A percentile compares a stretch with the other conserved stretches of the same genome.
Evolutionary conservation across 208 protist genomes (phyloP).

Genomic region (Wallacemonas collosoma): DNA sequence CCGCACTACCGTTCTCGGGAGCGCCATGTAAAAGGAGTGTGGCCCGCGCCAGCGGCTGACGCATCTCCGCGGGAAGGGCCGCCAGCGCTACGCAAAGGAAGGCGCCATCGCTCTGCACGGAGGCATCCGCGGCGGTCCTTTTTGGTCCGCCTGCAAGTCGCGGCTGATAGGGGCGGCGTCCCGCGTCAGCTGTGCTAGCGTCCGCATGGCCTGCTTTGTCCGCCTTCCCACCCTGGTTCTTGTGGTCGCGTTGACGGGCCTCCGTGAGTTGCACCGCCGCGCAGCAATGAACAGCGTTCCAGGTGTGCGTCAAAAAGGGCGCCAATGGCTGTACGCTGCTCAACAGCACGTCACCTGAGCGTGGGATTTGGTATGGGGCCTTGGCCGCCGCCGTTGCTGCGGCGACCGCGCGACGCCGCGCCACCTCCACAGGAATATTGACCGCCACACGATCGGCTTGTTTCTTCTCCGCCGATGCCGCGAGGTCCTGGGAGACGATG

Average conservation of each 20-base stretch:
- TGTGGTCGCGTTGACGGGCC: background rate
- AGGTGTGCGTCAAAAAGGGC: slow-evolving; percentile 13
- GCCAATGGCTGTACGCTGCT: background rate
- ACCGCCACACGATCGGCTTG: background rate
- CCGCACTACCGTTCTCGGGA: background rate
- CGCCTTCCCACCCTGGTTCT: background rate
- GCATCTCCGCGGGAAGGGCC: slow-evolving; percentile 25
- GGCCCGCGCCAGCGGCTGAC: background rate
- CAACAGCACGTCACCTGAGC: slow-evolving; percentile 6
- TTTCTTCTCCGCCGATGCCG: slow-evolving; percentile 1
- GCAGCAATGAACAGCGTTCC: slow-evolving; percentile 8
- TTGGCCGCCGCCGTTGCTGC: slow-evolving; percentile 4
- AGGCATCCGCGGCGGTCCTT: background rate
- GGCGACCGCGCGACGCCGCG: slow-evolving; percentile 10
- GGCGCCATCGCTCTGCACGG: slow-evolving; percentile 12
- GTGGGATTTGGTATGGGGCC: background rate
- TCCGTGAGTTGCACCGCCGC: slow-evolving; percentile 7
- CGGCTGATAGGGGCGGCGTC: background rate
- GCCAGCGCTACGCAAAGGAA: slow-evolving; percentile 32
- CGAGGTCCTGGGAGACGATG: slow-evolving; percentile 13
- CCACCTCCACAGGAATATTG: slow-evolving; percentile 15
- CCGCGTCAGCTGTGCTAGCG: background rate
- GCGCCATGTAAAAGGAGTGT: slow-evolving; percentile 4
- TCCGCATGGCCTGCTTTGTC: background rate
- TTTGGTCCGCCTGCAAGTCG: background rate